Base-by-base conservation (phyloP, 2,329 filamentous ascomycete genomes). In the Fusarium heterosporum region DNA sequence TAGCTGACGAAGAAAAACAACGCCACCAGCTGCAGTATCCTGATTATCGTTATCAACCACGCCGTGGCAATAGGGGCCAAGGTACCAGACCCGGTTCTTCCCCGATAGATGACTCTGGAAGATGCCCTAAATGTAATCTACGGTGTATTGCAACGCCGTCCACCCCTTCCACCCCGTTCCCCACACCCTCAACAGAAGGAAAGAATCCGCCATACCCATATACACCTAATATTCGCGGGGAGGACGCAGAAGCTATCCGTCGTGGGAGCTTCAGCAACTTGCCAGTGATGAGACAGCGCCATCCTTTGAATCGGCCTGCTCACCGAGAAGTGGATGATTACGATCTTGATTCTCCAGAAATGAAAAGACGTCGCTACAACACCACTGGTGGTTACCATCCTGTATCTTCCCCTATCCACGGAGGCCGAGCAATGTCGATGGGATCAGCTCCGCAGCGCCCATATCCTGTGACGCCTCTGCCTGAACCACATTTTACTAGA, bases 1-100 rank as follows among this genome's bases (percentile, higher is more conserved):
- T 97, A 56, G 96, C 96, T 61, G 93, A 96, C 80, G 92, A 97
- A 80, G 96, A 98, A 78, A 98, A 98, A 82, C 83, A 89, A 63
- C 90, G 92, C 17, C 96, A 99, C 78, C 90, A 93, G 74, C 89
- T 90, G 66, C 92, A 94, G 79, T 97, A 97, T 77, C 96, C 96
- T 4, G 91, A 93, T 69, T 99, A 99, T 79, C 89, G 93, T 66
- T 99, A 98, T 76, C 93, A 97, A 76, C 96, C 96, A 34, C 90
- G 92, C 19, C 87, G 92, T 34, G 87, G 86, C 67, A 72, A 72
- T 58, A 76, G 76, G 56, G 64, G 63, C 6, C 74, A 77, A 58
- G 70, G 75, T 58, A 71, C 62, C 54, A 73, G 77, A 63, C 61
- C 76, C 26, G 72, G 72, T 16, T 75, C 76, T 16, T 75, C 78